A percentile compares a stretch with the other conserved stretches of the same genome.
These are phyloP conservation scores for Penicillium simplicissimum DNA, from an alignment of 495 filamentous ascomycete genomes.

Conservation along the genomic window DNA sequence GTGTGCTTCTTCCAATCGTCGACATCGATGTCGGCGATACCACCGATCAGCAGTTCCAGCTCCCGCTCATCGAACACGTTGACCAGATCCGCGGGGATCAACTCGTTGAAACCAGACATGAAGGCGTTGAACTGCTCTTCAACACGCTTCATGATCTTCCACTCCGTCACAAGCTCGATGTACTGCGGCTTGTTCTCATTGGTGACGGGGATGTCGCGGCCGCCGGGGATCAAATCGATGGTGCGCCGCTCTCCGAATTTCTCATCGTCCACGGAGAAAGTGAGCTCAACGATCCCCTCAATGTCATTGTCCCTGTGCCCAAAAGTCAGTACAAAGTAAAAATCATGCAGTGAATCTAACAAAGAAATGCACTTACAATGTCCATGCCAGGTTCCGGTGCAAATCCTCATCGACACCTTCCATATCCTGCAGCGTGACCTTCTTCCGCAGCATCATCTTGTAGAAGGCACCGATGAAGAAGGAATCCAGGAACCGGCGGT, in stretches of 20 bases:
- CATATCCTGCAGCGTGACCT: slow-evolving; percentile 92
- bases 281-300: slow-evolving; percentile 84
- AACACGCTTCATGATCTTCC: slow-evolving; percentile 98
- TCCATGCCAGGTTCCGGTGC: slow-evolving; percentile 94
- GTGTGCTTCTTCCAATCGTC: slow-evolving; percentile 99
- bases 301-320: slow-evolving; percentile 83
- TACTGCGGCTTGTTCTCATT: slow-evolving; percentile 97
- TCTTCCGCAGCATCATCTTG: slow-evolving; percentile 98
- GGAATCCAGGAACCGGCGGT: slow-evolving; percentile 94
- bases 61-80: slow-evolving; percentile 99
- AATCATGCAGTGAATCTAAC: not conserved
- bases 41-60: slow-evolving; percentile 92
- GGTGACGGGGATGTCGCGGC: slow-evolving; percentile 89
- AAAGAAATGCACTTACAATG: slow-evolving; percentile 57
- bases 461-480: slow-evolving; percentile 99
- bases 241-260: slow-evolving; percentile 91
- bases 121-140: slow-evolving; percentile 98
- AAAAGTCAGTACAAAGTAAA: slow-evolving; percentile 21
- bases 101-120: slow-evolving; percentile 93
- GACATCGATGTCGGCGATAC: slow-evolving; percentile 99
- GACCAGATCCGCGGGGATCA: slow-evolving; percentile 94
- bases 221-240: slow-evolving; percentile 89
- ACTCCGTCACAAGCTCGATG: slow-evolving; percentile 96
- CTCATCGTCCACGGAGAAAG: slow-evolving; percentile 95
- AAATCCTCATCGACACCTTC: slow-evolving; percentile 98